Base-by-base conservation (phyloP, 176 grass and related monocot species). In the Tuctoria greenei region DNA sequence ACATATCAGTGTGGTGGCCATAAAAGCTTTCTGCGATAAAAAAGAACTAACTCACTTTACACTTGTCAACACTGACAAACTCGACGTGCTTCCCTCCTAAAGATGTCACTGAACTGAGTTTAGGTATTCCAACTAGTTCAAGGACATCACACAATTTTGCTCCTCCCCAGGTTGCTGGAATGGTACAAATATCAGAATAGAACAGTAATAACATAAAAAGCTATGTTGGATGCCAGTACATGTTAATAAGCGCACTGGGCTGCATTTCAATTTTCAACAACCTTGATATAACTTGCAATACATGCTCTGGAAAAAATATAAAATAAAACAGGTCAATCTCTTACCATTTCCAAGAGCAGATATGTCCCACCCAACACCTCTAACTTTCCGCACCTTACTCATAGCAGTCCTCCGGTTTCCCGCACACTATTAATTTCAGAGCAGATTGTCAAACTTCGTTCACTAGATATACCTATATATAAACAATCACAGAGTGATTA, bases 321-420 rank as follows among this genome's bases (percentile, higher is more conserved):
- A 50, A 45, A 37, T 49, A 66, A 8, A 8, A 72, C 1, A 40
- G 21, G 26, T 21, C 1, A 34, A 28, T 47, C 17, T 12, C 80
- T 78, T 91, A 99, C 91, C 95, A 73, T 92, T 99, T 90, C 95
- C 95, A 66, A 99, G 78, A 85, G 95, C 91, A 77, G 95, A 86
- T 73, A 90, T 61, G 58, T 71, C 95, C 95, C 95, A 99, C 13
- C 95, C 95, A 90, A 99, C 95, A 80, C 95, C 95, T 82, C 85
- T 89, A 64, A 99, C 95, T 56, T 87, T 99, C 9, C 78, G 78
- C 50, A 84, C 76, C 49, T 85, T 87, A 86, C 95, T 99, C 95
- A 99, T 99, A 18, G 84, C 95, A 13, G 95, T 99, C 62, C 95
- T 90, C 80, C 85, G 92, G 65, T 99, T 99, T 80, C 95, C 95